Conservation (phyloP, 257 asterid species). For the Linaria vulgaris region DNA sequence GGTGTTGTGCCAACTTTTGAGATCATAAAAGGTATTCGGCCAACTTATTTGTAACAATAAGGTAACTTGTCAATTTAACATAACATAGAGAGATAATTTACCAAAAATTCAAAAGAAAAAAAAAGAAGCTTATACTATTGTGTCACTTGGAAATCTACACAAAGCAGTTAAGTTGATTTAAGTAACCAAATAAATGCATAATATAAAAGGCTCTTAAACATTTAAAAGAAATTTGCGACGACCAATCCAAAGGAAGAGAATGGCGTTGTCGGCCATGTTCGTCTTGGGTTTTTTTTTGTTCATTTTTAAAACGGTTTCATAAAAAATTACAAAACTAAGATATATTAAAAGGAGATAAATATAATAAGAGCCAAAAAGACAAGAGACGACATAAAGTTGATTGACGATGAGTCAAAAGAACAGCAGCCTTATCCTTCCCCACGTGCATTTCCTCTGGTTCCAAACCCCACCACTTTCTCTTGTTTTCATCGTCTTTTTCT, state of each 20-base stretch:
- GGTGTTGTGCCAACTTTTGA: too few species aligned
- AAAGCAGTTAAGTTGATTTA: too few species aligned
- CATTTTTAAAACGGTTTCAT: constrained; percentile 16
- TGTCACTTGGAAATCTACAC: too few species aligned
- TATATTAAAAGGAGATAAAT: not conserved
- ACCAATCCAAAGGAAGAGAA: constrained; percentile 22
- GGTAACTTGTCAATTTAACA: too few species aligned
- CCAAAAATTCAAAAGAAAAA: too few species aligned
- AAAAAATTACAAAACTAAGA: too few species aligned
- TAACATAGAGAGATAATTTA: too few species aligned
- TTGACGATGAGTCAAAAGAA: constrained; percentile 30
- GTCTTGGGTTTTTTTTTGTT: not conserved
- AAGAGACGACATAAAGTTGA: constrained; percentile 24
- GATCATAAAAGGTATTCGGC: too few species aligned
- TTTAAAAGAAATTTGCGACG: not conserved
- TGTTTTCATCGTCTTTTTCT: not conserved
- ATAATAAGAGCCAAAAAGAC: not conserved
- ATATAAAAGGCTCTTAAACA: not conserved
- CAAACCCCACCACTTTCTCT: constrained; percentile 12
- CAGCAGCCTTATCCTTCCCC: constrained; percentile 42
- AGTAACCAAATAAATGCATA: not conserved
- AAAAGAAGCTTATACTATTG: too few species aligned
- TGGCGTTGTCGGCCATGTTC: constrained; percentile 55
- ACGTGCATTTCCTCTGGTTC: constrained; percentile 35
- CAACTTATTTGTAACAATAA: too few species aligned